phyloP scores from a whole-genome alignment of 2,329 filamentous ascomycete genomes.

The Penicillium brasilianum region DNA sequence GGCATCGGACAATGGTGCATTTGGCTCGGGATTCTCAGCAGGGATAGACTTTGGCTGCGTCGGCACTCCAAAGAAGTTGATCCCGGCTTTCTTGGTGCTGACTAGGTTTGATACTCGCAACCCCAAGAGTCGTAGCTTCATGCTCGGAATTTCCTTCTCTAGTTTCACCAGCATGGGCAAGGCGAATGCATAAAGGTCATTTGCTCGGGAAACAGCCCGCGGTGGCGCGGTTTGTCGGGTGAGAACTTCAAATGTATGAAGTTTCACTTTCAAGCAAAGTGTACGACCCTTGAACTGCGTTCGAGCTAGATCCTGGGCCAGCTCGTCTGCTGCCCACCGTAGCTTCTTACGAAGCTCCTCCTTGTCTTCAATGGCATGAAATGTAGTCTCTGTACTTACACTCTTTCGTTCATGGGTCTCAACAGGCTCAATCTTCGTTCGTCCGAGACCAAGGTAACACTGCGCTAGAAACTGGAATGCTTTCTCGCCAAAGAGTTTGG shows the following conservation, averaged over 20 bases:
- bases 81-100: slow-evolving; percentile 79
- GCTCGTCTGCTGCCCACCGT: slow-evolving; percentile 77
- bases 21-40: background rate
- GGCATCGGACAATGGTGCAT: slow-evolving; percentile 5
- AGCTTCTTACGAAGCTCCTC: slow-evolving; percentile 75
- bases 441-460: slow-evolving; percentile 82
- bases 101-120: slow-evolving; percentile 85
- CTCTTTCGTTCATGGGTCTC: slow-evolving; percentile 92
- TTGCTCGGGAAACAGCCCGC: slow-evolving; percentile 71
- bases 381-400: slow-evolving; percentile 91
- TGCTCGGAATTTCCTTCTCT: slow-evolving; percentile 77
- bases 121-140: slow-evolving; percentile 86
- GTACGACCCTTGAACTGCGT: slow-evolving; percentile 90
- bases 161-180: slow-evolving; percentile 83
- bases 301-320: slow-evolving; percentile 81
- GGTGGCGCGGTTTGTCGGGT: slow-evolving; percentile 80
- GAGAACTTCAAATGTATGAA: slow-evolving; percentile 91
- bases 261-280: slow-evolving; percentile 86
- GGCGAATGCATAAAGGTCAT: slow-evolving; percentile 81
- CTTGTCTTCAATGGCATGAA: slow-evolving; percentile 75
- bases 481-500: slow-evolving; percentile 86
- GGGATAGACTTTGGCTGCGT: slow-evolving; percentile 29
- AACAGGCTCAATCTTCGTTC: slow-evolving; percentile 82
- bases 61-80: slow-evolving; percentile 75
- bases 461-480: slow-evolving; percentile 83